phyloP scores from a whole-genome alignment of 2,329 filamentous ascomycete species.

The Venturia effusa region DNA sequence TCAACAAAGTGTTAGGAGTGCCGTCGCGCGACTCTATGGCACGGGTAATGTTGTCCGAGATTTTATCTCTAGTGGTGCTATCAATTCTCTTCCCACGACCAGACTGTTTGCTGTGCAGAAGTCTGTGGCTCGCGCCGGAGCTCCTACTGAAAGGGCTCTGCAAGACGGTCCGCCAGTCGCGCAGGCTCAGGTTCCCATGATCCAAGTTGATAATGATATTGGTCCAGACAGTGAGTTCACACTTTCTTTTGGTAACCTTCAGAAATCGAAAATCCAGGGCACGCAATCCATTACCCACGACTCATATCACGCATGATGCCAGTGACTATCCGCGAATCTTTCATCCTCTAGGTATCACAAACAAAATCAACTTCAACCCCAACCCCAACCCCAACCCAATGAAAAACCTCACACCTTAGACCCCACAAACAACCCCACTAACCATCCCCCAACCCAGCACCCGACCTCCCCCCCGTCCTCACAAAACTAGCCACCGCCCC shows the following conservation, averaged over 20 bases:
- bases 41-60: slow-evolving; percentile 1
- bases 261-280: no score
- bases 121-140: background rate
- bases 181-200: background rate
- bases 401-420: background rate
- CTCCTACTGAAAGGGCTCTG: no score
- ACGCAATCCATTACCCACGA: no score
- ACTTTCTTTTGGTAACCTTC: background rate
- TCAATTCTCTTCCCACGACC: background rate
- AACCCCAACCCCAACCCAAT: no score
- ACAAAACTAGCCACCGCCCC: background rate
- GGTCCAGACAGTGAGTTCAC: background rate
- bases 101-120: background rate
- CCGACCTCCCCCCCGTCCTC: background rate
- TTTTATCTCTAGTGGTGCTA: background rate
- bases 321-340: no score
- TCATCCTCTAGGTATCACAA: no score
- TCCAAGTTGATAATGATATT: background rate
- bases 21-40: background rate
- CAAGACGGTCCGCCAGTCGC: background rate
- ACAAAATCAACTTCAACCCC: no score
- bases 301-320: no score
- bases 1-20: slow-evolving; percentile 1
- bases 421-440: background rate
- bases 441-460: background rate